Evolutionary conservation across 1,284 basidiomycete genomes (phyloP).

Genomic region (Irpex lacteus): DNA sequence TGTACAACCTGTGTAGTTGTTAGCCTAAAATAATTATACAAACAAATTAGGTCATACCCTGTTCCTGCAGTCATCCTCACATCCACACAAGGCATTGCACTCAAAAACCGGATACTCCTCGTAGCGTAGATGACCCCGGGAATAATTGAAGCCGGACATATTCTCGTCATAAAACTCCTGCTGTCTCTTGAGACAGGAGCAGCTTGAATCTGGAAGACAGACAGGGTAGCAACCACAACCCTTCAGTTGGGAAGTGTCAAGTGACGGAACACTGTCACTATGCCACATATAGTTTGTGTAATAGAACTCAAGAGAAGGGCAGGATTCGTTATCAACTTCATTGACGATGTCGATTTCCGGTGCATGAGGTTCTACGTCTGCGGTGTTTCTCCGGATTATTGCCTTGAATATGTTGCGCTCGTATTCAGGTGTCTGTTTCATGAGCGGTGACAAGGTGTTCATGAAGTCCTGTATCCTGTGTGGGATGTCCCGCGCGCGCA

Average conservation of each 20-base stretch:
- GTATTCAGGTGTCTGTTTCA: conserved; percentile 23
- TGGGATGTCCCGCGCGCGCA: conserved; percentile 29
- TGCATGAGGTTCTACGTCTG: conserved; percentile 58
- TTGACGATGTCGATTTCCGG: conserved; percentile 68
- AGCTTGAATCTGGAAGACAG: conserved; percentile 70
- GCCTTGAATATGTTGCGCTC: conserved; percentile 31
- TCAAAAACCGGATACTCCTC: conserved; percentile 75
- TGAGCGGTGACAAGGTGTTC: conserved; percentile 21
- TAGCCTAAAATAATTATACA: background rate
- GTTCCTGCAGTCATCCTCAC: conserved; percentile 74
- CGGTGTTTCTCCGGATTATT: conserved; percentile 29
- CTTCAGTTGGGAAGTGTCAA: conserved; percentile 52
- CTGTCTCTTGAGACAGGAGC: conserved; percentile 66
- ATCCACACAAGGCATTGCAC: conserved; percentile 82
- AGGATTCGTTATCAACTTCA: conserved; percentile 58
- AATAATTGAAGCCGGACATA: conserved; percentile 61
- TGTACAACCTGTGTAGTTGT: conserved; percentile 68
- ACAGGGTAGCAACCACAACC: conserved; percentile 74
- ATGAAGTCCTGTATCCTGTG: conserved; percentile 31
- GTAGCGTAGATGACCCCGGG: conserved; percentile 43
- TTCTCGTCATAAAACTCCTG: conserved; percentile 34
- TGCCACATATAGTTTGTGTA: conserved; percentile 80
- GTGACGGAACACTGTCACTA: conserved; percentile 61
- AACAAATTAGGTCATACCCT: conserved; percentile 48
- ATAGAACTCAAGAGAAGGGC: conserved; percentile 74